A percentile compares a stretch with the other conserved stretches of the same genome.
Conservation (phyloP, 1,284 basidiomycete species). For the Cryptococcus sp. region DNA sequence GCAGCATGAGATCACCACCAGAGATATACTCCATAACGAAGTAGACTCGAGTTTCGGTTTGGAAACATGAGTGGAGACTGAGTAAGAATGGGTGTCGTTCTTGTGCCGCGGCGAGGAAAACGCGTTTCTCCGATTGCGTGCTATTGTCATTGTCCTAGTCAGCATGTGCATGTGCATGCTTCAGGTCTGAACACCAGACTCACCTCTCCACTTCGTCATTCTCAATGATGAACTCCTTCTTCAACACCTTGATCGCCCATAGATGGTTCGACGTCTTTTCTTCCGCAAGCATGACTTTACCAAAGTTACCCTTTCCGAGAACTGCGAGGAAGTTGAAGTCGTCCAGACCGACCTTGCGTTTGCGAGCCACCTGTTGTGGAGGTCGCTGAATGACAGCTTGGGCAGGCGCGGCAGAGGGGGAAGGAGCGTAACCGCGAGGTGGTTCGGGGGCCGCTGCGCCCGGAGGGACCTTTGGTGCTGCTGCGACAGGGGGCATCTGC, state of each 20-base stretch:
- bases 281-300: constrained; percentile 99
- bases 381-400: constrained; percentile 16
- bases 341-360: constrained; percentile 90
- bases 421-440: constrained; percentile 11
- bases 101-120: constrained; percentile 92
- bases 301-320: constrained; percentile 98
- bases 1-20: constrained; percentile 77
- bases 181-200: constrained; percentile 28
- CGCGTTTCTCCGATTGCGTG: constrained; percentile 98
- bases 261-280: constrained; percentile 88
- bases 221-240: constrained; percentile 99
- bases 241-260: constrained; percentile 99
- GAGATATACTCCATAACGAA: constrained; percentile 80
- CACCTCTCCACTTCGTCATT: constrained; percentile 99
- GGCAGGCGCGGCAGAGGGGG: constrained; percentile 6
- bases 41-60: constrained; percentile 95
- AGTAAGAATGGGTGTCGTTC: constrained; percentile 98
- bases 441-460: constrained; percentile 13
- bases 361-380: constrained; percentile 47
- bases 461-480: constrained; percentile 16
- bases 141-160: constrained; percentile 54
- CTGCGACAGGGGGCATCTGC: constrained; percentile 22
- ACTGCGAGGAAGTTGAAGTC: constrained; percentile 99
- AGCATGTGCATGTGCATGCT: constrained; percentile 5
- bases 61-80: constrained; percentile 97